Percentiles rank a stretch among this genome's conserved stretches.
Conservation (phyloP, 192 early-diverging fungal genomes). For the Rhizophlyctis rosea region DNA sequence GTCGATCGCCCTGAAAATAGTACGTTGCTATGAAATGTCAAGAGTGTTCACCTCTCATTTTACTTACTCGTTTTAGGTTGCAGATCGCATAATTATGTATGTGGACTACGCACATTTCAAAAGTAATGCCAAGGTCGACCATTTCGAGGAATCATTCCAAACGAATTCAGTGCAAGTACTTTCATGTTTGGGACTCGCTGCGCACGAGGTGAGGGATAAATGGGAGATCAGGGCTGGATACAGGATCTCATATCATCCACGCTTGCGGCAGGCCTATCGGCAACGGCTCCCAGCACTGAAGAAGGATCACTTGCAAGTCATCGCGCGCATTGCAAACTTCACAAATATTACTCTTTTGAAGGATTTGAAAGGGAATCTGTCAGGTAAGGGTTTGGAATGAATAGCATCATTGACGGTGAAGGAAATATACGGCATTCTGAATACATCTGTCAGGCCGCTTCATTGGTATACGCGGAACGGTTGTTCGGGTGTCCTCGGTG, state of each 20-base stretch:
- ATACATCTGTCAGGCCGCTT: conserved; percentile 47
- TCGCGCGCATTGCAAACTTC: conserved; percentile 47
- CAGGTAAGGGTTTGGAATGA: conserved; percentile 44
- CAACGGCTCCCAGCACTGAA: not conserved
- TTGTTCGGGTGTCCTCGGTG: conserved; percentile 73
- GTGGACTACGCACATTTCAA: not conserved
- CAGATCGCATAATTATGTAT: not conserved
- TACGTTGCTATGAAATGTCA: no score
- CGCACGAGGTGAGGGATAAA: not conserved
- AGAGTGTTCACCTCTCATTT: no score
- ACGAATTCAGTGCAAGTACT: not conserved
- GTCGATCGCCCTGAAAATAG: no score
- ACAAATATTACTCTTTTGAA: conserved; percentile 61
- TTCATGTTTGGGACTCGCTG: not conserved
- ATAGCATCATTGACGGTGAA: conserved; percentile 1
- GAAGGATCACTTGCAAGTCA: not conserved
- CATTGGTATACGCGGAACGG: conserved; percentile 70
- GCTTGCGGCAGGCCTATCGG: not conserved
- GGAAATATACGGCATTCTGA: conserved; percentile 3
- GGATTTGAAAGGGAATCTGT: conserved; percentile 69
- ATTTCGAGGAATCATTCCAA: not conserved
- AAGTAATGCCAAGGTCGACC: not conserved
- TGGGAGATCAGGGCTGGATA: not conserved
- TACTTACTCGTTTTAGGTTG: not conserved
- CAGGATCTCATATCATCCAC: not conserved